Percentiles rank a stretch among this genome's conserved stretches.
These are phyloP conservation scores for Aspergillus vadensis DNA, from an alignment of 2,329 filamentous ascomycete genomes.

Conservation along the genomic window DNA sequence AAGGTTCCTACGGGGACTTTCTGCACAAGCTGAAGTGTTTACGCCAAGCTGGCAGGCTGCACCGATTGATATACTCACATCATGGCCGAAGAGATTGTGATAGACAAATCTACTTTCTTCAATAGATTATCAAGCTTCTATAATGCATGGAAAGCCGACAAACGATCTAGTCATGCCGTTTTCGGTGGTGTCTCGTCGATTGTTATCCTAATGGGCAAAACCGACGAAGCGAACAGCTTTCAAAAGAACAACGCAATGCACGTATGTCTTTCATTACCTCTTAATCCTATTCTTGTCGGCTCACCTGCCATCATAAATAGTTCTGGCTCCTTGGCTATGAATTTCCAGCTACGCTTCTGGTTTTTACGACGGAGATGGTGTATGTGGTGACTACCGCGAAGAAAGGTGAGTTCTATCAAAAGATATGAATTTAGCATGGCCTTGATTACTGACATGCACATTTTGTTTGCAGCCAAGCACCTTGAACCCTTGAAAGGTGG, in stretches of 20 bases:
- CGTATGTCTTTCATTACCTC: constrained; percentile 56
- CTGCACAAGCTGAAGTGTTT: neutral
- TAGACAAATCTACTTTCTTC: constrained; percentile 91
- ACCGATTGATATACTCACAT: constrained; percentile 20
- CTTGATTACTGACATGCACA: neutral
- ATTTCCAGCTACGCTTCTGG: constrained; percentile 92
- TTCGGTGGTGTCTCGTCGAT: constrained; percentile 88
- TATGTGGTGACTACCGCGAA: constrained; percentile 96
- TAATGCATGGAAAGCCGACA: constrained; percentile 94
- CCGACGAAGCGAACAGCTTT: constrained; percentile 81
- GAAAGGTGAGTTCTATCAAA: constrained; percentile 68
- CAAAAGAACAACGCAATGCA: constrained; percentile 97
- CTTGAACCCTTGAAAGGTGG: constrained; percentile 88
- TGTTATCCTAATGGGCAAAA: constrained; percentile 90
- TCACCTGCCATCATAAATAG: constrained; percentile 50
- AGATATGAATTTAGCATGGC: neutral
- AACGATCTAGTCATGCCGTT: constrained; percentile 78
- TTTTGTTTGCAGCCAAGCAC: constrained; percentile 71
- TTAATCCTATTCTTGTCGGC: neutral
- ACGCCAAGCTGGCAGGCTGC: neutral
- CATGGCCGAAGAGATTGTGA: constrained; percentile 83
- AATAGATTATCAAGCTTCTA: constrained; percentile 86
- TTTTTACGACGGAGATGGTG: constrained; percentile 83
- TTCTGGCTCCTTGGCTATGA: constrained; percentile 99
- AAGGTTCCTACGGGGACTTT: neutral